A percentile compares a stretch with the other conserved stretches of the same genome.
Conservation (phyloP, 1,284 basidiomycete genomes). For the Rhodotorula mucilaginosa region DNA sequence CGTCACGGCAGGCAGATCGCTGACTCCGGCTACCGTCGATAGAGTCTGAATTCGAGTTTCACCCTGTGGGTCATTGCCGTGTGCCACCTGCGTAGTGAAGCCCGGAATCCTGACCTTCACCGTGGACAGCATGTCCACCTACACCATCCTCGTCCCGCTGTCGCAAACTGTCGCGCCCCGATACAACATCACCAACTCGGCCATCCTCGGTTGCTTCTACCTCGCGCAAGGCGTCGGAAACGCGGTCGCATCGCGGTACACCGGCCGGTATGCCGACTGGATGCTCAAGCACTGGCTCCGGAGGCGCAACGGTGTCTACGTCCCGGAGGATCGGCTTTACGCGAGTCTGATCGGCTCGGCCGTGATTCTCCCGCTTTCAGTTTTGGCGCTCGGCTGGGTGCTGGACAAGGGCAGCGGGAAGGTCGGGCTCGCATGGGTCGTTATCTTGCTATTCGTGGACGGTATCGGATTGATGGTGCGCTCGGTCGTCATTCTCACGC, state of each 20-base stretch:
- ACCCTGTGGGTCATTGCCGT: constrained; percentile 32
- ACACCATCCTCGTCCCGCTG: constrained; percentile 39
- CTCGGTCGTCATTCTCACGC: constrained; percentile 9
- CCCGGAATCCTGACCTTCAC: neutral
- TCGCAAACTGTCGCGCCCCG: constrained; percentile 50
- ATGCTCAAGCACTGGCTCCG: constrained; percentile 55
- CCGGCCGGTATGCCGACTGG: constrained; percentile 58
- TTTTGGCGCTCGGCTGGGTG: constrained; percentile 44
- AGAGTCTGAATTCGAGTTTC: constrained; percentile 36
- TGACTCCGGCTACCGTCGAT: neutral
- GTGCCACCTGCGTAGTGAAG: neutral
- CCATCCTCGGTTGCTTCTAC: constrained; percentile 62
- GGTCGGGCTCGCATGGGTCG: constrained; percentile 48
- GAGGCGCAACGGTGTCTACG: constrained; percentile 53
- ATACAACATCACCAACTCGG: constrained; percentile 62
- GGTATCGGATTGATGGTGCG: constrained; percentile 55
- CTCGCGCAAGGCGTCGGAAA: constrained; percentile 60
- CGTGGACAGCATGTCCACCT: constrained; percentile 1
- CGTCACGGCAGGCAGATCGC: neutral
- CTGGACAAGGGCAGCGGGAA: constrained; percentile 37
- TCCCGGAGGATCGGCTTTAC: constrained; percentile 62
- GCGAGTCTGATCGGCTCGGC: constrained; percentile 55
- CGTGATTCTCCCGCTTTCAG: constrained; percentile 54
- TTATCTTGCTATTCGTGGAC: constrained; percentile 27
- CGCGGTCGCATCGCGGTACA: constrained; percentile 58